Evolutionary conservation across 2,329 filamentous ascomycete genomes (phyloP), one percentile per base, ranked within the genome.

Genomic region (Colletotrichum ledebouriae): DNA sequence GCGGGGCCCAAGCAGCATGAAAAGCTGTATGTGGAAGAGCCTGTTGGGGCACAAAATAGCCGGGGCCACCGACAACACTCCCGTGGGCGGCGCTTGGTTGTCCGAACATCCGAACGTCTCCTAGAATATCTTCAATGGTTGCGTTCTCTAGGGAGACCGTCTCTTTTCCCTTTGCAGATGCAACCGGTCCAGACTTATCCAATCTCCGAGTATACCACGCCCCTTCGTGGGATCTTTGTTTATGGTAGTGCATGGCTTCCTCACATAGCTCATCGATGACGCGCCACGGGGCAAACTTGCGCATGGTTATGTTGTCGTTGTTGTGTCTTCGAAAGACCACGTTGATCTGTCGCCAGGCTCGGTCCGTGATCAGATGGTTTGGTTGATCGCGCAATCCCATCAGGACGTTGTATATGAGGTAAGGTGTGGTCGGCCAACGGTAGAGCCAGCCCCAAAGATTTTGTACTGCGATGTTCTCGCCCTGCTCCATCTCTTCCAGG

Each of bases 131-230:
- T 15, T 67, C 63, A 9, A 69, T 52, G 11, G 63, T 67, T 33
- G 67, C 62, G 7, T 67, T 61, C n/a, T 69, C 57, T 3, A 66
- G 50, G 0, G 46, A 41, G 0, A 67, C 22, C n/a, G 62, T 29
- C 7, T 41, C 6, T 3, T 50, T 52, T 6, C 57, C 25, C 42
- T 65, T 55, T 15, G 53, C 42, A 5, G 11, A 20, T 6, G 6
- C 34, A 41, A 17, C 39, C 0, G 6, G 15, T 57, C 59, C 53
- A 59, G 68, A 69, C 17, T 67, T 55, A 10, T 71, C 72, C 25
- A 72, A 70, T n/a, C 64, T 49, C 62, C 70, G 60, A 64, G 67
- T 33, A 69, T 74, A 72, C 73, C 73, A 50, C 53, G 73, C 44
- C 46, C 68, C 49, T 60, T 73, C 47, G 70, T 73, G 55, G 49